Evolutionary conservation across 2,329 filamentous ascomycete species (phyloP).

Genomic region (Phaeoacremonium minimum): DNA sequence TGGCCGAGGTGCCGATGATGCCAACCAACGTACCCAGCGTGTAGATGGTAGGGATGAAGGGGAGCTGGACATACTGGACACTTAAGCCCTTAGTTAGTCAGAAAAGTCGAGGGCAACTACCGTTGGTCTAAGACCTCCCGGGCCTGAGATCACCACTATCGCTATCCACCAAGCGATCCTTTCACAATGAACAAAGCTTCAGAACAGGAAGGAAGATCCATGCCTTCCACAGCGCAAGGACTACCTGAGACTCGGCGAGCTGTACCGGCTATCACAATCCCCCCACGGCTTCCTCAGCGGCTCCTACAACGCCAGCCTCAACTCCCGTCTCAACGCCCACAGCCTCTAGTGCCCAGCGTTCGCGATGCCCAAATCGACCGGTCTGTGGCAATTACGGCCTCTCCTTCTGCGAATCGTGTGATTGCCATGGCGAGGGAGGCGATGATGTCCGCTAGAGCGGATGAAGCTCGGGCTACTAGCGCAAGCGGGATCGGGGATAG

Average conservation of each 20-base stretch:
- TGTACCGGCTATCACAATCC: too few species aligned
- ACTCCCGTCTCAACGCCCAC: constrained; percentile 29
- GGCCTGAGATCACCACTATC: too few species aligned
- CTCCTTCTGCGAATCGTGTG: constrained; percentile 59
- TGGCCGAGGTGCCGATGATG: constrained; percentile 53
- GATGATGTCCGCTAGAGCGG: constrained; percentile 64
- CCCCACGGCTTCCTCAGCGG: too few species aligned
- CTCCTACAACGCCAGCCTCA: too few species aligned
- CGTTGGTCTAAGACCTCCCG: too few species aligned
- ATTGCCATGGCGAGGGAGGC: constrained; percentile 62
- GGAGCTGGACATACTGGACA: constrained; percentile 34
- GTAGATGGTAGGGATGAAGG: constrained; percentile 41
- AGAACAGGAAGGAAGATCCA: too few species aligned
- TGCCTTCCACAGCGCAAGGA: too few species aligned
- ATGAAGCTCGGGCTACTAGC: constrained; percentile 58
- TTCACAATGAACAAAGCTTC: too few species aligned
- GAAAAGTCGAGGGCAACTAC: too few species aligned
- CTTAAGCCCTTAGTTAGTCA: too few species aligned
- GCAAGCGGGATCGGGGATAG: constrained; percentile 55
- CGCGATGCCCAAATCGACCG: constrained; percentile 42
- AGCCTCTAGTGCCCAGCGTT: constrained; percentile 40
- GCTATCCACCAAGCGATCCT: too few species aligned
- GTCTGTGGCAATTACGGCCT: constrained; percentile 42
- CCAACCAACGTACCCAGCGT: constrained; percentile 46
- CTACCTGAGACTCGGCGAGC: too few species aligned